phyloP scores from a whole-genome alignment of 1,284 basidiomycete species.

The Amylostereum chailletii region DNA sequence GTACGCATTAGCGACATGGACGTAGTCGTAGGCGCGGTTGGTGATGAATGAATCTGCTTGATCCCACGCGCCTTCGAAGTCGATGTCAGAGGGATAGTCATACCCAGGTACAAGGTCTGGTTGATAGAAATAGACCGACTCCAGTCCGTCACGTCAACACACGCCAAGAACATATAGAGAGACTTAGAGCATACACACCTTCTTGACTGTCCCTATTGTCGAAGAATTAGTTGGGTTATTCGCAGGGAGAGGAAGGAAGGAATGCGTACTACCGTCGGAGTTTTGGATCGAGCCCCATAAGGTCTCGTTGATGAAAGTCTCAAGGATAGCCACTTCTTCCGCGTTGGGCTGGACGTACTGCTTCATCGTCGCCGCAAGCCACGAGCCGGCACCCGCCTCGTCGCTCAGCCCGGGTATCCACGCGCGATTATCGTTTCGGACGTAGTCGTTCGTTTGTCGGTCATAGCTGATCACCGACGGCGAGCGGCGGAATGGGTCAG shows the following conservation, averaged over 20 bases:
- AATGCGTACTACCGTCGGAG: constrained; percentile 32
- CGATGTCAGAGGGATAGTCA: constrained; percentile 37
- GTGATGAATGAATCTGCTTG: constrained; percentile 37
- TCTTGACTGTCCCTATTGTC: constrained; percentile 38
- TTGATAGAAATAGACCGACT: constrained; percentile 51
- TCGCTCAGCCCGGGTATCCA: constrained; percentile 54
- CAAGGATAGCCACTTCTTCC: constrained; percentile 42
- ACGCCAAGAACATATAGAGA: not conserved
- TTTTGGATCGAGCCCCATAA: constrained; percentile 48
- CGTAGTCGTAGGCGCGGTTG: constrained; percentile 52
- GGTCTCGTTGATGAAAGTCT: constrained; percentile 38
- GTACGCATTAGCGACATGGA: constrained; percentile 48
- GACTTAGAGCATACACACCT: constrained; percentile 21
- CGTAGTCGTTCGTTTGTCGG: constrained; percentile 38
- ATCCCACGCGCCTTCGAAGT: constrained; percentile 52
- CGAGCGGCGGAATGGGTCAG: constrained; percentile 45
- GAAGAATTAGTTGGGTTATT: not conserved
- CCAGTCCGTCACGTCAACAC: not conserved
- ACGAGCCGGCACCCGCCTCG: constrained; percentile 51
- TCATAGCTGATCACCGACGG: constrained; percentile 53
- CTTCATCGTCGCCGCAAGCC: constrained; percentile 50
- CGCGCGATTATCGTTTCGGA: constrained; percentile 35
- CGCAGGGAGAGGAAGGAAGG: not conserved
- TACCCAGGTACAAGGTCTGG: constrained; percentile 36
- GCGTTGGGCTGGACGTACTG: constrained; percentile 46